Base-by-base conservation (phyloP, 192 early-diverging fungal species). In the Coemansia sp. region DNA sequence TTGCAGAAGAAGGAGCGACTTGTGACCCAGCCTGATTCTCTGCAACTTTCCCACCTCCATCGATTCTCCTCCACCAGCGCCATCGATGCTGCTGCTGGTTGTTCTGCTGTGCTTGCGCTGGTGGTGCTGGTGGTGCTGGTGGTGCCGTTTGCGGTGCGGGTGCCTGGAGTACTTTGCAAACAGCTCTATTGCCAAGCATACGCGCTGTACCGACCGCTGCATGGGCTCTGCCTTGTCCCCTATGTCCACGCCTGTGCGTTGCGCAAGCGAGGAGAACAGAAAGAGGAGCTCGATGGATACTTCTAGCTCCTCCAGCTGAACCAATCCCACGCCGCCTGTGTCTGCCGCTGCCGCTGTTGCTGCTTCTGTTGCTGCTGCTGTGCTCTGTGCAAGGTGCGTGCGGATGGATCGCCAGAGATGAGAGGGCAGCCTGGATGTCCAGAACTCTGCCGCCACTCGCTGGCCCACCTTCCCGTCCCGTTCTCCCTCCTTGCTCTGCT, bases 11-110 rank as follows among this genome's bases (percentile, higher is more conserved):
- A n/a, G n/a, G n/a, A n/a, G n/a, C 40, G 75, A 58, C 65, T 78
- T 78, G 60, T 78, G 75, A 7, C 65, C 75, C 54, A 78, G 55
- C 30, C 75, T 50, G 29, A 69, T 31, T n/a, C 75, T 61, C 70
- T 78, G 75, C 59, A 66, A 41, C 0, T 62, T 50, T 17, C 68
- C 68, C 19, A 59, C 42, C 14, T 56, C 45, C 6, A 55, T 50
- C 45, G 19, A 29, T n/a, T 55, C 52, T 5, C 52, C 30, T 6
- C 50, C 22, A 14, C 31, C 29, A 3, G 13, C 25, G 56, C 48
- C 9, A 27, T 19, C 6, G 42, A 28, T 41, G 48, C 8, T 42
- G 36, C 33, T 33, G 37, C 23, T 33, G 30, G 23, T 3, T 58
- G 20, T 34, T 22, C 30, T 1, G 15, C 33, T 50, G 57, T 36